phyloP scores from a whole-genome alignment of 2,329 filamentous ascomycete species.

The Epichloe gansuensis region DNA sequence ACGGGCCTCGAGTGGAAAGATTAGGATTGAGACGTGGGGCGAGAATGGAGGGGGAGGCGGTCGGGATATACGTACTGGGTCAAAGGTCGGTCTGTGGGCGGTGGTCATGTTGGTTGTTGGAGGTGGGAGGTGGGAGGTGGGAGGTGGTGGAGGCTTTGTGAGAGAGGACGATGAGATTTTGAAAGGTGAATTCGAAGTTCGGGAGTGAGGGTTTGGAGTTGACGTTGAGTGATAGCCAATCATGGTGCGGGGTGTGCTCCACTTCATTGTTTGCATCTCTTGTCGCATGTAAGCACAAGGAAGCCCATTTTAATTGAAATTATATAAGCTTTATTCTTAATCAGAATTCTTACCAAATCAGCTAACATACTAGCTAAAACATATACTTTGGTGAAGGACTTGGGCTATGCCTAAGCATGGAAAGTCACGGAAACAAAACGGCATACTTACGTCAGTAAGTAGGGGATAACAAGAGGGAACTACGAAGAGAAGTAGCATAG shows the following conservation, averaged over 20 bases:
- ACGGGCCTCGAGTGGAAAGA: constrained; percentile 46
- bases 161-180: background rate
- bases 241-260: background rate
- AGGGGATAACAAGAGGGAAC: too few relatives aligned
- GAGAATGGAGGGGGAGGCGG: constrained; percentile 1
- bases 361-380: too few relatives aligned
- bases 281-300: background rate
- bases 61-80: constrained; percentile 52
- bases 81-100: constrained; percentile 82
- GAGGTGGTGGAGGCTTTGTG: background rate
- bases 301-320: background rate
- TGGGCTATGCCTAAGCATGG: too few relatives aligned
- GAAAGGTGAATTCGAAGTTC: background rate
- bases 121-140: constrained; percentile 5
- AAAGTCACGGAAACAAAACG: too few relatives aligned
- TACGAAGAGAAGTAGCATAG: too few relatives aligned
- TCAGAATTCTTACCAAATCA: too few relatives aligned
- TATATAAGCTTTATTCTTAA: too few relatives aligned
- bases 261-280: background rate
- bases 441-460: too few relatives aligned
- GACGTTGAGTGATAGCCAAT: background rate
- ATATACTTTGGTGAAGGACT: too few relatives aligned
- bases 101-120: constrained; percentile 40
- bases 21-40: constrained; percentile 12
- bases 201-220: background rate